These are phyloP conservation scores for Pulicaria dysenterica DNA, from an alignment of 129 eudicot species.

Conservation along the genomic window DNA sequence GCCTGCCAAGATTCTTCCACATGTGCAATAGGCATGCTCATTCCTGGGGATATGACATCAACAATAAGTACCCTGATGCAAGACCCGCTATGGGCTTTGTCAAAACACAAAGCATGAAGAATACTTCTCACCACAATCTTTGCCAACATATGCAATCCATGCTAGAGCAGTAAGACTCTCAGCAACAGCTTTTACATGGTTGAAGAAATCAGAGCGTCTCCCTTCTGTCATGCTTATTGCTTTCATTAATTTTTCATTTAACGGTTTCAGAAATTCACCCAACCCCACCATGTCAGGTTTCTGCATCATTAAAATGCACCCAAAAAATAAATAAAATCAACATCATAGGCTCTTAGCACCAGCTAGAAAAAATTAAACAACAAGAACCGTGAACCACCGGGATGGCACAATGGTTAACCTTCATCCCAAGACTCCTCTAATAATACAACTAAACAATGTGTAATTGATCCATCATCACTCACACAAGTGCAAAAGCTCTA, in stretches of 20 bases:
- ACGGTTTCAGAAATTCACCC: conserved; percentile 82
- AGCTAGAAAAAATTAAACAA: neutral
- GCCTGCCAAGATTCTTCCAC: conserved; percentile 96
- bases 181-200: conserved; percentile 73
- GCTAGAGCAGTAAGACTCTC: conserved; percentile 92
- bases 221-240: conserved; percentile 86
- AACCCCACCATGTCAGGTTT: conserved; percentile 87
- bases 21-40: conserved; percentile 92
- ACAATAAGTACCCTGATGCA: conserved; percentile 23
- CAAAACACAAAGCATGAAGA: conserved; percentile 7
- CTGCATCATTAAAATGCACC: conserved; percentile 41
- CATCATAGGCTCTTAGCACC: conserved; percentile 13
- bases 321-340: conserved; percentile 6
- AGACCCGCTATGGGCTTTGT: neutral
- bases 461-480: conserved; percentile 10
- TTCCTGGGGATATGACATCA: conserved; percentile 48
- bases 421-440: conserved; percentile 4
- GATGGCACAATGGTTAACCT: conserved; percentile 5
- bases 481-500: neutral
- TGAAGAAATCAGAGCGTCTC: conserved; percentile 75
- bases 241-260: conserved; percentile 77
- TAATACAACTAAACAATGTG: conserved; percentile 2
- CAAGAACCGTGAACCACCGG: conserved; percentile 10
- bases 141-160: conserved; percentile 92
- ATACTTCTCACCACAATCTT: conserved; percentile 73